Percentiles rank a stretch among this genome's conserved stretches.
These are phyloP conservation scores for Astrocystis sublimbata DNA, from an alignment of 495 filamentous ascomycete species.

Conservation along the genomic window DNA sequence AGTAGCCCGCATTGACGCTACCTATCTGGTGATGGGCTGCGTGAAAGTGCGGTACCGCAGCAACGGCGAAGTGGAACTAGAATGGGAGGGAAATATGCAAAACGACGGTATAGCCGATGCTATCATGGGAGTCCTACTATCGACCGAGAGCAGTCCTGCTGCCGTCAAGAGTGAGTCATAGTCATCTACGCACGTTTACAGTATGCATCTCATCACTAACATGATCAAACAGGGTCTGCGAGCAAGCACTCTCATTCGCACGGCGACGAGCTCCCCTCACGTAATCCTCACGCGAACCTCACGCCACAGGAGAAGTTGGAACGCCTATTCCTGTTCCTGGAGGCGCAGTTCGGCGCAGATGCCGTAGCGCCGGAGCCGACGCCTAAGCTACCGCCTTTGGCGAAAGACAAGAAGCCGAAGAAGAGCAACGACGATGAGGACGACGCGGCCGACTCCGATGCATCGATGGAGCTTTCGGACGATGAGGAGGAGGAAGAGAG, in stretches of 20 bases:
- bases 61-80: constrained; percentile 79
- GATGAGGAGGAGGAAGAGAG: constrained; percentile 43
- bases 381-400: constrained; percentile 54
- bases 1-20: constrained; percentile 51
- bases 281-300: constrained; percentile 71
- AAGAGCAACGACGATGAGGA: constrained; percentile 17
- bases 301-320: constrained; percentile 72
- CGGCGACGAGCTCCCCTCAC: constrained; percentile 42
- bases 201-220: constrained; percentile 18
- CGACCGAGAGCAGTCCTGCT: constrained; percentile 87
- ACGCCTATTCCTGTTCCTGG: constrained; percentile 91
- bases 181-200: background rate
- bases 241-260: constrained; percentile 62
- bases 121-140: constrained; percentile 85
- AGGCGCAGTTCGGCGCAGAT: constrained; percentile 88
- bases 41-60: constrained; percentile 69
- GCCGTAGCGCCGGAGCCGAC: constrained; percentile 70
- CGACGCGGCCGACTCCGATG: constrained; percentile 34
- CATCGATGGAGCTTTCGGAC: constrained; percentile 44
- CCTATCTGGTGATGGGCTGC: constrained; percentile 88
- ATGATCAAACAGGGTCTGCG: constrained; percentile 45
- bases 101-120: constrained; percentile 97
- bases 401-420: constrained; percentile 36
- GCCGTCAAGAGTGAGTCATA: constrained; percentile 79
- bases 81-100: constrained; percentile 97